These are phyloP conservation scores for Rehmannia glutinosa DNA, from an alignment of 257 asterid species.

Conservation along the genomic window DNA sequence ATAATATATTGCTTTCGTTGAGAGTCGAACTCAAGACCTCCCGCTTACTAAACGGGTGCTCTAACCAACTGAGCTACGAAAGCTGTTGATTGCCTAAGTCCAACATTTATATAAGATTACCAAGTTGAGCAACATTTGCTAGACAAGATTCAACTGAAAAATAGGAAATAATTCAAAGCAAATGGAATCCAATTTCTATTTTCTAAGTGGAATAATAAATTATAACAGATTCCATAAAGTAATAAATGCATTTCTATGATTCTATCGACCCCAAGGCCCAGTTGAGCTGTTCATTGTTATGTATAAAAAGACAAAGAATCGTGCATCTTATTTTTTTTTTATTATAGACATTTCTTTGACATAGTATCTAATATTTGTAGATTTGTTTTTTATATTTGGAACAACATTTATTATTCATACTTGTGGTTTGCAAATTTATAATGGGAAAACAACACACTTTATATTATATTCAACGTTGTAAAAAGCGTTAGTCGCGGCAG, in stretches of 20 bases:
- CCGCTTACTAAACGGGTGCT: slow-evolving; percentile 97
- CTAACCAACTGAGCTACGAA: slow-evolving; percentile 95
- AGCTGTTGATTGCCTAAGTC: too few relatives aligned
- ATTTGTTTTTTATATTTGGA: background rate
- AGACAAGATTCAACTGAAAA: too few relatives aligned
- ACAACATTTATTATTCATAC: background rate
- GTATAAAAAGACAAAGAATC: slow-evolving; percentile 26
- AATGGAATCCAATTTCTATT: background rate
- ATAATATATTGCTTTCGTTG: slow-evolving; percentile 70
- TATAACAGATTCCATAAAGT: background rate
- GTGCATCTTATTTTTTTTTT: slow-evolving; percentile 19
- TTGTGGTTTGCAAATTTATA: too few relatives aligned
- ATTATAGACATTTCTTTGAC: slow-evolving; percentile 3
- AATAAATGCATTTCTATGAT: slow-evolving; percentile 10
- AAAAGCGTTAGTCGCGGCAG: too few relatives aligned
- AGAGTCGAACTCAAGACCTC: slow-evolving; percentile 98
- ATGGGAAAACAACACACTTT: too few relatives aligned
- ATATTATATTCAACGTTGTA: too few relatives aligned
- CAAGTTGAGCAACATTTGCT: too few relatives aligned
- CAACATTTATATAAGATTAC: too few relatives aligned
- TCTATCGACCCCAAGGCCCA: slow-evolving; percentile 18
- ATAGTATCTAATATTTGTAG: background rate
- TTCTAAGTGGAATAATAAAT: background rate
- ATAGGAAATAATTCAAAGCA: background rate
- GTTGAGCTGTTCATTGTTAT: slow-evolving; percentile 23